A percentile compares a stretch with the other conserved stretches of the same genome.
These are phyloP conservation scores for Pontederia crassipes DNA, from an alignment of 176 grass and related monocot species.

Conservation along the genomic window DNA sequence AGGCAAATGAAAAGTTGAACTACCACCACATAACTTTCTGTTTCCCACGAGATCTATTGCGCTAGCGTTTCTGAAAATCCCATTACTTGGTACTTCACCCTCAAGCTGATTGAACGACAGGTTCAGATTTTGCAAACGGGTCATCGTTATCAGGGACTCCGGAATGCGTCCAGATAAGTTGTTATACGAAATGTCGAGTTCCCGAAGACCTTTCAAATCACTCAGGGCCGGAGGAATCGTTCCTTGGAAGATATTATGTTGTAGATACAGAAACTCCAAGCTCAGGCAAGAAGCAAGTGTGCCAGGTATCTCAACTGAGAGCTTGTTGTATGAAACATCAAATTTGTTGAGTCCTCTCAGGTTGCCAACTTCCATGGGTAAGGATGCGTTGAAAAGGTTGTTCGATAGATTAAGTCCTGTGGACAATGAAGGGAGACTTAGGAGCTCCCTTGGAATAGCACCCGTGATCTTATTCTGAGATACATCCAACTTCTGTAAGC, in stretches of 20 bases:
- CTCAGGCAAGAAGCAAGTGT: conserved; percentile 20
- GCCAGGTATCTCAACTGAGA: conserved; percentile 21
- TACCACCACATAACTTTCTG: conserved; percentile 16
- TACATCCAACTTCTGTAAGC: conserved; percentile 4
- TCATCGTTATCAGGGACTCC: conserved; percentile 5
- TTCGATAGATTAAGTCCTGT: conserved; percentile 14
- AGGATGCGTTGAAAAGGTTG: conserved; percentile 21
- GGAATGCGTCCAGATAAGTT: conserved; percentile 36
- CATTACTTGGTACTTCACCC: conserved; percentile 23
- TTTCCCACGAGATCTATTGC: conserved; percentile 25
- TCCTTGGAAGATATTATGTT: conserved; percentile 24
- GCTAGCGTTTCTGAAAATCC: conserved; percentile 24
- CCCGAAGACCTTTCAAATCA: conserved; percentile 4
- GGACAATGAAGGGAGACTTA: conserved; percentile 13
- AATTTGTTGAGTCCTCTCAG: conserved; percentile 8
- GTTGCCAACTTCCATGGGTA: conserved; percentile 16
- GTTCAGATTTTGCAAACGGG: conserved; percentile 15
- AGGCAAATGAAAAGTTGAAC: conserved; percentile 2
- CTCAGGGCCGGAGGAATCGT: conserved; percentile 17
- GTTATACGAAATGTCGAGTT: conserved; percentile 26
- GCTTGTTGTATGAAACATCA: conserved; percentile 17
- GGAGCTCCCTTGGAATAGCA: conserved; percentile 29
- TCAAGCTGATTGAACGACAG: conserved; percentile 44
- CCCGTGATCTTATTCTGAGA: conserved; percentile 22
- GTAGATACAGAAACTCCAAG: conserved; percentile 19